phyloP scores from a whole-genome alignment of 805 yeast species.

The Suhomyces prunicola region DNA sequence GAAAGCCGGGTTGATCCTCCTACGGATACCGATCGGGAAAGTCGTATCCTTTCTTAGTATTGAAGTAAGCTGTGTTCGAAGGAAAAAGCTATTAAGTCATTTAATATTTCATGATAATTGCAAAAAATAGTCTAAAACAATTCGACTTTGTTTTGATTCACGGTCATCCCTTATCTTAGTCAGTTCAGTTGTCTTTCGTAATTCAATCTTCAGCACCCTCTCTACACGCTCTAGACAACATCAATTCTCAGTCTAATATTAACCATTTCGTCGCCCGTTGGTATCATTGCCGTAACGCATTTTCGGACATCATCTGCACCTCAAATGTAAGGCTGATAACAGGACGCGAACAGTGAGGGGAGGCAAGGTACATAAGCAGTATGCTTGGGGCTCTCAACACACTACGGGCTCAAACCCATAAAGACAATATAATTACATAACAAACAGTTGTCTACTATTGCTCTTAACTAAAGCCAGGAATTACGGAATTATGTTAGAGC shows the following conservation, averaged over 20 bases:
- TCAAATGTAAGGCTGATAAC: neutral
- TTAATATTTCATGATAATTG: neutral
- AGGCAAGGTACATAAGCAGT: neutral
- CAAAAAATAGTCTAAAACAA: neutral
- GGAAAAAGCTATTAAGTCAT: too few species aligned
- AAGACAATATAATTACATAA: neutral
- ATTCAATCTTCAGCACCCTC: neutral
- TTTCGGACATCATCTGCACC: neutral
- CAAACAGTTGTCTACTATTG: neutral
- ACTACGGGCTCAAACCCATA: neutral
- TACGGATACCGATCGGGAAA: neutral
- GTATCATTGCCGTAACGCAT: neutral
- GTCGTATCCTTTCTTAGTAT: neutral
- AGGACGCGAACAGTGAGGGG: neutral
- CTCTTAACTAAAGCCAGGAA: neutral
- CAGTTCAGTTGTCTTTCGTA: neutral
- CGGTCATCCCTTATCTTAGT: neutral
- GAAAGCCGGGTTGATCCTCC: neutral
- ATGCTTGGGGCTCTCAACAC: neutral
- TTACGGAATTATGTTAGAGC: neutral
- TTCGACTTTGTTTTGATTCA: neutral
- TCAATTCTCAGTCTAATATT: neutral
- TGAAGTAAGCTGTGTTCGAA: neutral
- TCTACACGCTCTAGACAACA: neutral
- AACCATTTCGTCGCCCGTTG: neutral